Percentiles rank a stretch among this genome's conserved stretches.
phyloP scores from a whole-genome alignment of 352 stramenopile species.

The Globisporangium parvum region DNA sequence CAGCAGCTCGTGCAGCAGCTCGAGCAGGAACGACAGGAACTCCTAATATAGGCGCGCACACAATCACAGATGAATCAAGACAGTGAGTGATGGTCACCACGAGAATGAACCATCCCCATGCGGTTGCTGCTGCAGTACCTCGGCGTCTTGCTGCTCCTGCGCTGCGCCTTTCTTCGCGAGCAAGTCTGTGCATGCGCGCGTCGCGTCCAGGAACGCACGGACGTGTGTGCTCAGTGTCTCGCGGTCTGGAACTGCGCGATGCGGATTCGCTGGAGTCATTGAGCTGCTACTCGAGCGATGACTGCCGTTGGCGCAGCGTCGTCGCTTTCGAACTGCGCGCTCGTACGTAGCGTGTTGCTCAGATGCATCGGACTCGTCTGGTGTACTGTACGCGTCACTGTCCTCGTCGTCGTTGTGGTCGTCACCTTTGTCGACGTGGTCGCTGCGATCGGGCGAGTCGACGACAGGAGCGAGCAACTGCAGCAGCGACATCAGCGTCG shows the following conservation, averaged over 20 bases:
- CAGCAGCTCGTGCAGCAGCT: conserved; percentile 60
- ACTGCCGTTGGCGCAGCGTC: background rate
- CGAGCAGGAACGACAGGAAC: conserved; percentile 64
- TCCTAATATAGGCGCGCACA: conserved; percentile 23
- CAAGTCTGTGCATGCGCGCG: conserved; percentile 46
- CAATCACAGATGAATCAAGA: background rate
- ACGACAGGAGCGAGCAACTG: conserved; percentile 1
- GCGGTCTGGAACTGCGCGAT: background rate
- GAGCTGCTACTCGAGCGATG: background rate
- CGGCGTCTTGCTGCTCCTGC: conserved; percentile 79
- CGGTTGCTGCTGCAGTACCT: conserved; percentile 19
- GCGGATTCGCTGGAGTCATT: background rate
- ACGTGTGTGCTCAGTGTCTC: conserved; percentile 14
- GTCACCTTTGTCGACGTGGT: background rate
- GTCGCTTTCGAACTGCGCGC: background rate
- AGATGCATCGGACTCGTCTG: background rate
- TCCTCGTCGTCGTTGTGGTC: conserved; percentile 1
- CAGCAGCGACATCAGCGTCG: conserved; percentile 14
- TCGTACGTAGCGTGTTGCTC: background rate
- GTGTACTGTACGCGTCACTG: background rate
- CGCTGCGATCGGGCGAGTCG: background rate
- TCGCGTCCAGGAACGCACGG: conserved; percentile 23
- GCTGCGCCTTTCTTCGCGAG: conserved; percentile 21
- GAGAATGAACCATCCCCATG: background rate
- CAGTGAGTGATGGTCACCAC: background rate